phyloP scores from a whole-genome alignment of 1,284 basidiomycete species.

The Ceratobasidium sp. region DNA sequence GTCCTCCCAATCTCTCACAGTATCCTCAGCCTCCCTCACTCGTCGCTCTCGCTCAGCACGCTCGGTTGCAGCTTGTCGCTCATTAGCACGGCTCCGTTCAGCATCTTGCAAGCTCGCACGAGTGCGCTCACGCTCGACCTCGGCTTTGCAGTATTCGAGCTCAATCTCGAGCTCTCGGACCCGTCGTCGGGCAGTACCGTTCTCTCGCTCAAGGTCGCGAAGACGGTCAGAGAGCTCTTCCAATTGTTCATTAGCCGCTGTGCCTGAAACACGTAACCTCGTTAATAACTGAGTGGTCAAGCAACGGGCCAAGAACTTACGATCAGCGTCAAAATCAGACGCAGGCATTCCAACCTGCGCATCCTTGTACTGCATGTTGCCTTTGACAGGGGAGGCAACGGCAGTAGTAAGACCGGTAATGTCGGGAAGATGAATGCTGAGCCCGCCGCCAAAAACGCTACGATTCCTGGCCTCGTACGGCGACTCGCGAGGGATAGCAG shows the following conservation, averaged over 20 bases:
- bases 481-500: slow-evolving; percentile 39
- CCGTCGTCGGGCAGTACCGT: slow-evolving; percentile 74
- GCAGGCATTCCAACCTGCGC: slow-evolving; percentile 21
- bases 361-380: slow-evolving; percentile 39
- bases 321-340: slow-evolving; percentile 3
- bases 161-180: slow-evolving; percentile 84
- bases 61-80: slow-evolving; percentile 8
- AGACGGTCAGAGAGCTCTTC: slow-evolving; percentile 69
- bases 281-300: not conserved
- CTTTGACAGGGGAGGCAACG: slow-evolving; percentile 69
- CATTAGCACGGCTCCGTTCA: slow-evolving; percentile 42
- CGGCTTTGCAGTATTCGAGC: slow-evolving; percentile 74
- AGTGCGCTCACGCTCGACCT: slow-evolving; percentile 70
- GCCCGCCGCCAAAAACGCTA: slow-evolving; percentile 37
- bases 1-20: slow-evolving; percentile 47
- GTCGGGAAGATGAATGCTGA: slow-evolving; percentile 67
- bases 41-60: slow-evolving; percentile 8
- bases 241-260: slow-evolving; percentile 62
- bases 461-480: slow-evolving; percentile 32
- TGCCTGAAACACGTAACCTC: slow-evolving; percentile 52
- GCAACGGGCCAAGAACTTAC: slow-evolving; percentile 31
- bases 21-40: slow-evolving; percentile 45
- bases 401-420: slow-evolving; percentile 79
- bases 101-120: slow-evolving; percentile 54
- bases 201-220: slow-evolving; percentile 76